Base-by-base conservation (phyloP, 2,329 filamentous ascomycete species). In the Corynespora cassiicola region DNA sequence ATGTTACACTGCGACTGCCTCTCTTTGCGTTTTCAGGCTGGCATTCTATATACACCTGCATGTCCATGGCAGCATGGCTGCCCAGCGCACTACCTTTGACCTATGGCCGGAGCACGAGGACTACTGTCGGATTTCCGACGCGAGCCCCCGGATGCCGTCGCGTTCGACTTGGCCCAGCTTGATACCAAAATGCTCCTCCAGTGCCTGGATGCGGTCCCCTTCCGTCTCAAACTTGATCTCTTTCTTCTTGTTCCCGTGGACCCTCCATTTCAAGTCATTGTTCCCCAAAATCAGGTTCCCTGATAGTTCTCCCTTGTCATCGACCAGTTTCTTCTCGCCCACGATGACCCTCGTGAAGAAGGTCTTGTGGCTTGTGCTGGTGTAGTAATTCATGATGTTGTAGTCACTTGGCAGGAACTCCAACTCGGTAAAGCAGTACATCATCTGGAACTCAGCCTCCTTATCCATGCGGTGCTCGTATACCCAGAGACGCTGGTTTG, bases 361-460 rank as follows among this genome's bases (percentile, higher is more conserved):
- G 2, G 38, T 59, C 20, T 45, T 54, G n/a, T 35, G 55, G 34
- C 47, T 62, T 1, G 63, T 67, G 37, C 63, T 68, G 6, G 61
- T 67, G 36, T 42, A 65, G 33, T 64, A 60, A 31, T 65, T 68
- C 56, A 66, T 63, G 19, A 63, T 18, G 7, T 28, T 40, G 35
- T 63, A 69, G 33, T 69, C 66, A 12, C 39, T 45, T 0, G 56
- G 58, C 11, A 61, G 43, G 37, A 68, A 69, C 31, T 69, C 66
- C 3, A 69, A 45, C 49, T 69, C 66, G 10, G 77, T 76, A 61
- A 90, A 90, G 45, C 76, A 80, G 61, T 88, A 88, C 31, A 75
- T 78, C 2, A 78, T 70, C 15, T 75, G 70, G 81, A 85, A 90
- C 2, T 72, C 70, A 30, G 65, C 69, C 1, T 75, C 66, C 0